Base-by-base conservation (phyloP, 495 filamentous ascomycete genomes). In the Cryomyces antarcticus region DNA sequence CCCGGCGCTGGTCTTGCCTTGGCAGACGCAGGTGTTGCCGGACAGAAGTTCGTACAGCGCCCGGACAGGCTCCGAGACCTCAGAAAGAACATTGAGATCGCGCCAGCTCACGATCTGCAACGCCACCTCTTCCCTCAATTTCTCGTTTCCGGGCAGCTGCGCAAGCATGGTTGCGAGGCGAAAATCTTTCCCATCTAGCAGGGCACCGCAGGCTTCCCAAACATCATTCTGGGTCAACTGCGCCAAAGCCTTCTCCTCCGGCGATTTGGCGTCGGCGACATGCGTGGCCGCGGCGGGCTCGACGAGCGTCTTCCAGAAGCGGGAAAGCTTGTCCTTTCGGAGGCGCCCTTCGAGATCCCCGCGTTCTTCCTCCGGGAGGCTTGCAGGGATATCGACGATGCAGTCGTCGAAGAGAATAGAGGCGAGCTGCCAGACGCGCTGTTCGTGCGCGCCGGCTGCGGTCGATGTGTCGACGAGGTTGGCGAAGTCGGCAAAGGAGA, bases 11-110 rank as follows among this genome's bases (percentile, higher is more conserved):
- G 69, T 73, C 45, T 78, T 76, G 17, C 89, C 88, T 35, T 85
- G 74, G 44, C 80, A 83, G 34, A 75, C 70, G 44, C 80, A 76
- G 28, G 81, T 71, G 48, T 94, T 89, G 41, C 92, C 89, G 30
- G 83, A 77, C 6, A 93, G 66, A 6, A 97, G 67, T 53, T 89
- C 85, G 53, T 94, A 97, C 39, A 97, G 61, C 4, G 86, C 79
- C 28, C 92, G 77, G 31, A 93, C 72, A 9, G 81, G 72, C 48
- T 89, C 77, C n/a, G 65, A 77, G 57, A 95, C 79, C 57, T 97
- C 89, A 7, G 85, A 80, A 28, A 87, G 67, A 4, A 82, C 71
- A 47, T 82, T 78, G 35, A 77, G 72, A 11, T 81, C 73, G 31
- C 75, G 72, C 89, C 89, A 97, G 39, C 80, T 73, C 34, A 75